phyloP scores from a whole-genome alignment of 495 filamentous ascomycete genomes.

The Neurospora pannonica region DNA sequence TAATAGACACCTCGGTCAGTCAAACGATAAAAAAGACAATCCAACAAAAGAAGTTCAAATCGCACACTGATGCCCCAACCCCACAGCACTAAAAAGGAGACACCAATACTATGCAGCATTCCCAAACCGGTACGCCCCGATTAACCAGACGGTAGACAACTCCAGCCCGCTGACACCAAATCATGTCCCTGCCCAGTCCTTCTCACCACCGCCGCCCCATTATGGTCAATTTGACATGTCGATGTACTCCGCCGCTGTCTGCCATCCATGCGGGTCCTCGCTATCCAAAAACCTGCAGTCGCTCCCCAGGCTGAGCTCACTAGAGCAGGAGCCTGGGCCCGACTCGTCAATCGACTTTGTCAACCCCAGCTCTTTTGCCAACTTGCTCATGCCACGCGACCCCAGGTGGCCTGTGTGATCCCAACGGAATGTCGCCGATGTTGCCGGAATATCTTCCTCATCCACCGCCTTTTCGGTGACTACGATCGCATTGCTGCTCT shows the following conservation, averaged over 20 bases:
- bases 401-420: slow-evolving; percentile 1
- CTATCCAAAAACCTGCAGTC: slow-evolving; percentile 14
- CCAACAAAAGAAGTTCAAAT: background rate
- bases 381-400: background rate
- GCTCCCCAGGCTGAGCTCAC: background rate
- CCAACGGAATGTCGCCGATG: slow-evolving; percentile 3
- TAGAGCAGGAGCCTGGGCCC: background rate
- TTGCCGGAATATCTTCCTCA: background rate
- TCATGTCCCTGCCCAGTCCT: background rate
- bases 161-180: background rate
- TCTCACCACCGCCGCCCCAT: background rate
- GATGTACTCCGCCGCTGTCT: background rate
- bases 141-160: background rate
- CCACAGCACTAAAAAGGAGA: background rate
- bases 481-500: background rate
- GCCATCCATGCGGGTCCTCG: slow-evolving; percentile 17
- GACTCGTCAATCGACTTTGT: background rate
- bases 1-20: background rate
- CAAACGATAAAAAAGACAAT: background rate
- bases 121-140: background rate
- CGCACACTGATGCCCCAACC: background rate
- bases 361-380: slow-evolving; percentile 4
- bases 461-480: background rate
- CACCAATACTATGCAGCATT: background rate
- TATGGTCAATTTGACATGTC: background rate